Evolutionary conservation across 2,329 filamentous ascomycete species (phyloP).

Genomic region (Nemania sp.): DNA sequence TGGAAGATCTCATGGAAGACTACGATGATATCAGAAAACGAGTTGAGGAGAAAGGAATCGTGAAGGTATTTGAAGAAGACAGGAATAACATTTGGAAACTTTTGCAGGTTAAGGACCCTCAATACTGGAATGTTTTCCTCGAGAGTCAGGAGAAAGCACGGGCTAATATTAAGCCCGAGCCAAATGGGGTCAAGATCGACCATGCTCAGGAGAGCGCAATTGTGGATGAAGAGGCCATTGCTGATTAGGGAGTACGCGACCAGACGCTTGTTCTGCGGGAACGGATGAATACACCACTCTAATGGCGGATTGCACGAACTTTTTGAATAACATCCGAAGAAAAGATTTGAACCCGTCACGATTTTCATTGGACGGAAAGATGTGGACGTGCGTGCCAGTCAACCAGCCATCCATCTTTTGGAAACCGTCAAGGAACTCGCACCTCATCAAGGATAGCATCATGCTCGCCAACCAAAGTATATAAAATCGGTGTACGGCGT

Average conservation of each 20-base stretch:
- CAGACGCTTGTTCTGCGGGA: neutral
- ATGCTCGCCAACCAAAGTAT: neutral
- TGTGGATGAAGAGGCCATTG: constrained; percentile 48
- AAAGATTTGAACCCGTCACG: neutral
- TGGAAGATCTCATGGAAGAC: constrained; percentile 65
- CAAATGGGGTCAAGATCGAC: constrained; percentile 28
- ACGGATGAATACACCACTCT: neutral
- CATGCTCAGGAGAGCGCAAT: constrained; percentile 22
- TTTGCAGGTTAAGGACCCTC: constrained; percentile 64
- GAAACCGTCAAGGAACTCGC: neutral
- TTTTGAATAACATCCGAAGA: neutral
- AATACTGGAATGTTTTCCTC: constrained; percentile 65
- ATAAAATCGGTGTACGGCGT: constrained; percentile 3
- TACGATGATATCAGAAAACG: constrained; percentile 60
- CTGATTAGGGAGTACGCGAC: constrained; percentile 35
- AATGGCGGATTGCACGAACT: neutral
- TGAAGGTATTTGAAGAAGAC: constrained; percentile 64
- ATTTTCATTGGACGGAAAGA: neutral
- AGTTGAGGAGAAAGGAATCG: constrained; percentile 60
- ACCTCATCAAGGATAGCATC: neutral
- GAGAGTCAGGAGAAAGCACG: constrained; percentile 64
- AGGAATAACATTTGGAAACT: constrained; percentile 52
- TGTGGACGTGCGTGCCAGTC: neutral
- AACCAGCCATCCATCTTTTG: neutral
- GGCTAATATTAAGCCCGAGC: constrained; percentile 51